Evolutionary conservation across 2,329 filamentous ascomycete species (phyloP).

Genomic region (Diaporthe caulivora): DNA sequence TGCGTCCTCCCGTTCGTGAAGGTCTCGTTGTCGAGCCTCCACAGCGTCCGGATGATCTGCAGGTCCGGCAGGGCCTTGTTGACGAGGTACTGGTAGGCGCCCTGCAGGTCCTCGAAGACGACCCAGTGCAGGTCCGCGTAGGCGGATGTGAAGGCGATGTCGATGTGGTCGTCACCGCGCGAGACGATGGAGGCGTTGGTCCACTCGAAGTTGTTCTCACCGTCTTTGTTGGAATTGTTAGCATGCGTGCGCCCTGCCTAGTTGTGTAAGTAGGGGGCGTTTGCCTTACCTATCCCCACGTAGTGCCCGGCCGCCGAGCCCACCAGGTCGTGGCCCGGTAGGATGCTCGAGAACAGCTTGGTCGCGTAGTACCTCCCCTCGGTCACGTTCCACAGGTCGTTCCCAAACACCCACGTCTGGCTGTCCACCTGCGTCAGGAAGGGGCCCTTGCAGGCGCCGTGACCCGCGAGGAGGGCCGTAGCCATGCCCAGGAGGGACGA

Average conservation of each 20-base stretch:
- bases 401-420: slow-evolving; percentile 49
- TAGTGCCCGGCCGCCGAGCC: slow-evolving; percentile 49
- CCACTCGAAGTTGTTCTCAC: slow-evolving; percentile 60
- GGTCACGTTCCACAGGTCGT: slow-evolving; percentile 46
- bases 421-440: slow-evolving; percentile 46
- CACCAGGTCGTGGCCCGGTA: slow-evolving; percentile 48
- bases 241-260: not conserved
- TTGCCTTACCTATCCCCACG: slow-evolving; percentile 47
- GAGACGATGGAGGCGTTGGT: slow-evolving; percentile 58
- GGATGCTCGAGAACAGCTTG: slow-evolving; percentile 39
- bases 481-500: not conserved
- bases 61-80: slow-evolving; percentile 61
- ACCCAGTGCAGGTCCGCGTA: slow-evolving; percentile 67
- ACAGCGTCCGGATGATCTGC: slow-evolving; percentile 63
- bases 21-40: slow-evolving; percentile 61
- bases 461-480: not conserved
- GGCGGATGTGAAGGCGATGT: slow-evolving; percentile 59
- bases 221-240: slow-evolving; percentile 53
- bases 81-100: slow-evolving; percentile 69
- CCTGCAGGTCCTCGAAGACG: slow-evolving; percentile 59
- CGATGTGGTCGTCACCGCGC: slow-evolving; percentile 51
- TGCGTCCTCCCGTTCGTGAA: slow-evolving; percentile 61
- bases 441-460: slow-evolving; percentile 36
- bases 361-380: slow-evolving; percentile 44
- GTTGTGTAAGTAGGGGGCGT: not conserved